Evolutionary conservation across 495 filamentous ascomycete genomes (phyloP), one percentile per base, ranked within the genome.

Genomic region (Xylaria nigripes): DNA sequence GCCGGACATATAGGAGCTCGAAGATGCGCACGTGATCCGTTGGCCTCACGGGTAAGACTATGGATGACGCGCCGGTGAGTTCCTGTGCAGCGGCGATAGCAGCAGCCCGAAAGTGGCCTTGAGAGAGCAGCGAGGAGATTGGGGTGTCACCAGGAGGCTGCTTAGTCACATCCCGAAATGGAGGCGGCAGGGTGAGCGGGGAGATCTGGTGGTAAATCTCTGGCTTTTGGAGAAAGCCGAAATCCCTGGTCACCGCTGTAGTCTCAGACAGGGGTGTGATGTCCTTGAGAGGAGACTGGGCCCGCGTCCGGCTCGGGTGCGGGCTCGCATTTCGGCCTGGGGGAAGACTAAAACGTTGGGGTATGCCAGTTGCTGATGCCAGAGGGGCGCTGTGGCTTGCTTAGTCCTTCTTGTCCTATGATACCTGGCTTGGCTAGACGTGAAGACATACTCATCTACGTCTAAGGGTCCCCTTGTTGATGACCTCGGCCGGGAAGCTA

Each of bases 131-230:
- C 6, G 69, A 63, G 1, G 66, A 46, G 43, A 89, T 73, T 0
- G 81, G 65, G 25, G 73, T 73, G 27, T 73, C 66, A 3, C 76
- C 61, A n/a, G 68, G 42, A 6, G 77, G 74, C 47, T 75, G 73
- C 45, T 68, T 61, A 41, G 66, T 22, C 0, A 74, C 66, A 59
- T 71, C 65, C 48, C 76, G 72, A 68, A 89, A 83, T n/a, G 86
- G 72, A 10, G 77, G 68, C 0, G 87, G 86, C 29, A 86, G 75
- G 59, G 83, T 74, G 23, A 81, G 72, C 0, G 83, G 78, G 2
- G 84, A 81, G 25, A 94, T 77, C 2, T 84, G 81, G 69, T 93
- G 92, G 75, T 86, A 96, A 57, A 87, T 83, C 56, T 85, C 81
- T 2, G 88, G 87, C 30, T 82, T 77, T 18, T 90, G 78, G 53